Conservation (phyloP, 2,329 filamentous ascomycete species). For the Aspergillus hortae region DNA sequence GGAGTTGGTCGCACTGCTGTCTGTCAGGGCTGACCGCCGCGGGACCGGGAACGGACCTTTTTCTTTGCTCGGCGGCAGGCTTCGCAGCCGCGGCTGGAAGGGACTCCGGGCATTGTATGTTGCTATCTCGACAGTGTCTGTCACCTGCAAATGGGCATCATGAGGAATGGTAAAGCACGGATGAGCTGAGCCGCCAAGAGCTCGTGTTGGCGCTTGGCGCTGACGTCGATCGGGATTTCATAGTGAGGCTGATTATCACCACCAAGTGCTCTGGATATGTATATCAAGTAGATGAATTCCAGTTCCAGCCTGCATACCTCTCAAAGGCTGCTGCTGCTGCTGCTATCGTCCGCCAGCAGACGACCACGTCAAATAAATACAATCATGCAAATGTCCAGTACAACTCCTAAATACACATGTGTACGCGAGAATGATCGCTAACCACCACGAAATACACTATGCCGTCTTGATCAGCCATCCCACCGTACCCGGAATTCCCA, state of each 20-base stretch:
- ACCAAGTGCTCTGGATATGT: too few relatives aligned
- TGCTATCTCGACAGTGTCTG: background rate
- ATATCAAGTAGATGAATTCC: too few relatives aligned
- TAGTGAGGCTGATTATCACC: too few relatives aligned
- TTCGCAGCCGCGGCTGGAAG: slow-evolving; percentile 23
- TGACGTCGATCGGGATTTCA: too few relatives aligned
- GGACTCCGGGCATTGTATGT: slow-evolving; percentile 19
- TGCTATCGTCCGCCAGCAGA: background rate
- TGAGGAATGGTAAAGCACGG: too few relatives aligned
- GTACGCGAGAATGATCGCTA: too few relatives aligned
- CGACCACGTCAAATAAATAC: background rate
- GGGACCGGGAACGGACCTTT: slow-evolving; percentile 13
- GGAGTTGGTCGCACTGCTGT: slow-evolving; percentile 23
- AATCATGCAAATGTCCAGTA: background rate
- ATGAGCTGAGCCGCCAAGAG: too few relatives aligned
- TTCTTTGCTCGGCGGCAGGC: slow-evolving; percentile 21
- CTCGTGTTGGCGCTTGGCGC: too few relatives aligned
- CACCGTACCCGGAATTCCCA: slow-evolving; percentile 1
- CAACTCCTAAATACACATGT: background rate
- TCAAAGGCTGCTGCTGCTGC: too few relatives aligned
- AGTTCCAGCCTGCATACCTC: too few relatives aligned
- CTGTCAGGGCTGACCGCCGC: background rate
- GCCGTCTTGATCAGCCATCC: slow-evolving; percentile 7
- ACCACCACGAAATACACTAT: background rate
- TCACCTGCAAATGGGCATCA: too few relatives aligned